Evolutionary conservation across 106 monocot genomes (phyloP), one percentile per base, ranked within the genome.

Genomic region (Ottelia alismoides): DNA sequence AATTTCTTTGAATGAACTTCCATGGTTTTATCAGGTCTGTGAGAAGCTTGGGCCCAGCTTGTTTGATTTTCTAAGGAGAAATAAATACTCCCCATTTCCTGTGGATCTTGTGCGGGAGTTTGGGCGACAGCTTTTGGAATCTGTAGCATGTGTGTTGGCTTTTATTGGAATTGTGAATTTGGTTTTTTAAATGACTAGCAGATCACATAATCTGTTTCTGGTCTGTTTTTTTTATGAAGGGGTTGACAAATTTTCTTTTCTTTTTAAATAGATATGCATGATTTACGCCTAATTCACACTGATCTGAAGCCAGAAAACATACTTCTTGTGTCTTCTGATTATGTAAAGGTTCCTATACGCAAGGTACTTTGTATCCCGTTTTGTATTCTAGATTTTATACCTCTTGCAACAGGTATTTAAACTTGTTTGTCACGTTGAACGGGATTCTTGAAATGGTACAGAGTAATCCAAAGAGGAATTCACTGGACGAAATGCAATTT

Each of bases 231-330:
- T 29, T 56, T 53, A 7, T 28, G 24, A 57, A 58, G 28, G 30
- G 56, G 27, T 54, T 65, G 55, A 56, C 55, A 46, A 27, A 68
- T 66, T 58, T 58, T 55, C 59, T 0, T 30, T 62, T 52, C 58
- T 58, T 60, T 52, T 66, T 53, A 79, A 68, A 57, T 82, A 98
- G 96, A 89, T 82, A 90, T 98, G 98, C 98, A 98, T 82, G 90
- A 86, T 66, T 85, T 98, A 70, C 74, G 67, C 58, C 74, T 90
- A 61, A 98, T 98, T 66, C 98, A 98, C 79, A 90, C 89, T 61
- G 98, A 98, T 86, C 76, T 98, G 74, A 98, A 98, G 90, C 90
- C 98, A 59, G 98, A 98, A 75, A 98, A 98, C 69, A 85, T 98
- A 72, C 89, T 98, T 60, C 85, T 98, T 56, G 82, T 77, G 52